A percentile compares a stretch with the other conserved stretches of the same genome.
phyloP scores from a whole-genome alignment of 257 asterid species.

The Phtheirospermum japonicum region DNA sequence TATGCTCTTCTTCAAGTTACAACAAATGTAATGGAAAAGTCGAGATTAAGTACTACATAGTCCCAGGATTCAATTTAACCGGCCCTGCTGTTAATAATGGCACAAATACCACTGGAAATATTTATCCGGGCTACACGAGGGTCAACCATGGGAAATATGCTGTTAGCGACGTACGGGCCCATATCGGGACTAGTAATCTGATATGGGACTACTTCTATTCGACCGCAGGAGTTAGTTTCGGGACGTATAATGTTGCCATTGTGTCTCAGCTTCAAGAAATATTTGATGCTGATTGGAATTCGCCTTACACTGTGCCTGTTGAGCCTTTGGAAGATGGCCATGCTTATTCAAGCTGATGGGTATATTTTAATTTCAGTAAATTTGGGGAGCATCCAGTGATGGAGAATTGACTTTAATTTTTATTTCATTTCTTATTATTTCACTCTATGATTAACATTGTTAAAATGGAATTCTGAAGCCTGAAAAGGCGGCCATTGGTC shows the following conservation, averaged over 20 bases:
- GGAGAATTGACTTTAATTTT: neutral
- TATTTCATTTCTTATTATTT: too few species aligned
- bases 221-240: constrained; percentile 78
- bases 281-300: constrained; percentile 85
- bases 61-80: constrained; percentile 73
- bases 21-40: constrained; percentile 66
- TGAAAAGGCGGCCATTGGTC: too few species aligned
- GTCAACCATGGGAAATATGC: constrained; percentile 88
- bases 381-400: too few species aligned
- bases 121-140: constrained; percentile 70
- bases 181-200: constrained; percentile 82
- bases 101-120: constrained; percentile 43
- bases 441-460: too few species aligned
- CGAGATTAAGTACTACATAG: constrained; percentile 74
- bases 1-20: constrained; percentile 66
- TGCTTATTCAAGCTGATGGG: constrained; percentile 46
- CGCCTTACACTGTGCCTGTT: constrained; percentile 67
- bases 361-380: too few species aligned
- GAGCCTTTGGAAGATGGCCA: constrained; percentile 45
- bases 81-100: constrained; percentile 61
- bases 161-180: constrained; percentile 72
- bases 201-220: constrained; percentile 80
- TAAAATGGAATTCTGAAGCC: too few species aligned
- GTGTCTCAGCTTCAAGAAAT: constrained; percentile 69
- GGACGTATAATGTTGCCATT: constrained; percentile 59